Evolutionary conservation across 2,329 filamentous ascomycete species (phyloP).

Genomic region (Rugonectria rugulosa): DNA sequence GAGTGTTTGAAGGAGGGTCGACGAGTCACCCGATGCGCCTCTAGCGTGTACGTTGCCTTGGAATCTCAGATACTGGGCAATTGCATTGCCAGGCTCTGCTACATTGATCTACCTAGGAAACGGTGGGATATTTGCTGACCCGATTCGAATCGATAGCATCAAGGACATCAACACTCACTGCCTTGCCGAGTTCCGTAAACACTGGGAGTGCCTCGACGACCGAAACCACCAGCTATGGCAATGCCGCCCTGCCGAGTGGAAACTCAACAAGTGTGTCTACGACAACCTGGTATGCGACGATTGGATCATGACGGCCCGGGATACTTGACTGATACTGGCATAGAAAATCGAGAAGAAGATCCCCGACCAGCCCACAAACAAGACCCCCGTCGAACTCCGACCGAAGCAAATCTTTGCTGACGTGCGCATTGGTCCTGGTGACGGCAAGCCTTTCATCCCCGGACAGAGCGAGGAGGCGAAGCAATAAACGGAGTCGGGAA

Average conservation of each 20-base stretch:
- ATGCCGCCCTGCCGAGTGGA: constrained; percentile 86
- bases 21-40: constrained; percentile 94
- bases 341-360: constrained; percentile 85
- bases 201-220: constrained; percentile 96
- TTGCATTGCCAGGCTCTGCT: background rate
- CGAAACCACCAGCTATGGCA: constrained; percentile 99
- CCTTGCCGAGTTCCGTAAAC: constrained; percentile 86
- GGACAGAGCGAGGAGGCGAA: constrained; percentile 46
- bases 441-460: constrained; percentile 53
- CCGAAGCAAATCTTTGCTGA: constrained; percentile 69
- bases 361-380: constrained; percentile 74
- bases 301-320: background rate
- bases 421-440: constrained; percentile 52
- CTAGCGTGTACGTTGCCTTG: constrained; percentile 80
- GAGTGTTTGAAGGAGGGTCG: constrained; percentile 97
- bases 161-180: constrained; percentile 97
- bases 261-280: constrained; percentile 93
- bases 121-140: constrained; percentile 25
- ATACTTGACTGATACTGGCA: constrained; percentile 10
- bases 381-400: constrained; percentile 77
- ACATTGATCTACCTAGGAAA: background rate
- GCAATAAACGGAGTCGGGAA: constrained; percentile 40
- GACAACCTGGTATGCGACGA: constrained; percentile 82
- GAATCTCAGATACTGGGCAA: background rate
- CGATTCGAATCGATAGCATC: constrained; percentile 62